These are phyloP conservation scores for Raddia guianensis DNA, from an alignment of 176 grass and related monocot genomes.

Conservation along the genomic window DNA sequence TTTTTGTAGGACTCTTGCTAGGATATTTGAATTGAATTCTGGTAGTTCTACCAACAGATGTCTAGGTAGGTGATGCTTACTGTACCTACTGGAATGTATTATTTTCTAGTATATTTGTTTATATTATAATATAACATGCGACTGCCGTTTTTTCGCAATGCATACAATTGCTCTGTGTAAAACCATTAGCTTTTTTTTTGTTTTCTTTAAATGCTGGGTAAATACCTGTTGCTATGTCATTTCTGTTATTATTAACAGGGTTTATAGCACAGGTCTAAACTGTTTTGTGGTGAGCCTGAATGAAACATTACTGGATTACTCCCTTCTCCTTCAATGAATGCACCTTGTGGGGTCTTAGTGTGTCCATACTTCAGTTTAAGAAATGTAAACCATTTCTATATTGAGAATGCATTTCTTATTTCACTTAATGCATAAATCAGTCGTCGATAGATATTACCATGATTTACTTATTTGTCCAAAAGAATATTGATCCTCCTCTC, in stretches of 20 bases:
- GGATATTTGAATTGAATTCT: slow-evolving; percentile 48
- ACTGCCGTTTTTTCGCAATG: not conserved
- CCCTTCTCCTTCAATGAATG: slow-evolving; percentile 9
- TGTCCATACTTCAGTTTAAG: not conserved
- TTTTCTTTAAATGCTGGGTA: not conserved
- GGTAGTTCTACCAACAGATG: not conserved
- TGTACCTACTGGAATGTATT: not conserved
- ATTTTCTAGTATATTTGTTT: slow-evolving; percentile 36
- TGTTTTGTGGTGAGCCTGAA: not conserved
- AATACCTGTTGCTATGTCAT: not conserved
- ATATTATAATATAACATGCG: slow-evolving; percentile 9
- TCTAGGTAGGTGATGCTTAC: not conserved
- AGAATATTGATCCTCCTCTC: not conserved
- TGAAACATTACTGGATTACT: slow-evolving; percentile 15
- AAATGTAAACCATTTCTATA: not conserved
- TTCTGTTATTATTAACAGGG: not conserved
- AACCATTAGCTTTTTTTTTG: not conserved
- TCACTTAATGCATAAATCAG: slow-evolving; percentile 30
- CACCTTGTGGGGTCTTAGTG: not conserved
- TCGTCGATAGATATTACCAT: slow-evolving; percentile 12
- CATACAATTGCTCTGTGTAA: not conserved
- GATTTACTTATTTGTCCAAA: slow-evolving; percentile 14
- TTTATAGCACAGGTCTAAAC: not conserved
- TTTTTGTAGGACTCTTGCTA: slow-evolving; percentile 56
- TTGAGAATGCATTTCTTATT: slow-evolving; percentile 18